Percentiles rank a stretch among this genome's conserved stretches.
Conservation (phyloP, 1,139 yeast genomes). For the Zygosaccharomyces pseudobailii region DNA sequence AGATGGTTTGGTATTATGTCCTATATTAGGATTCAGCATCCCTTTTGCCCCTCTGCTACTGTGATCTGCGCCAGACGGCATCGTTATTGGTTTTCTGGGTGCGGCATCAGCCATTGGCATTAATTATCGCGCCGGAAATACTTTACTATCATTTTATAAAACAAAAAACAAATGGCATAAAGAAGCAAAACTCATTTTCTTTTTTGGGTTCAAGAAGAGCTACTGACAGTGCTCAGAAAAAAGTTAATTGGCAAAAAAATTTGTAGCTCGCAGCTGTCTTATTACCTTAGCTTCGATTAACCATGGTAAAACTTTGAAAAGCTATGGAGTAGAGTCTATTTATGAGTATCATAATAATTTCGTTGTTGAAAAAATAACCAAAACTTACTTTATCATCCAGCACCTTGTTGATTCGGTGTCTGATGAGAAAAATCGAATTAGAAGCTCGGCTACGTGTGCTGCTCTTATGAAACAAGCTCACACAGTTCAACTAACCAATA, state of each 20-base stretch:
- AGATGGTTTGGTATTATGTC: neutral
- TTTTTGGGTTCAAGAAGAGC: neutral
- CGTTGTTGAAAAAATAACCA: conserved; percentile 47
- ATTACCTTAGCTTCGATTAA: neutral
- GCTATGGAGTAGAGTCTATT: conserved; percentile 53
- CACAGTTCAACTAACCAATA: conserved; percentile 8
- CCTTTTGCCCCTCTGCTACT: neutral
- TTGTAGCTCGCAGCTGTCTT: neutral
- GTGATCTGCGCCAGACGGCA: neutral
- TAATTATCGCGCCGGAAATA: neutral
- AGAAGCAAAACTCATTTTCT: neutral
- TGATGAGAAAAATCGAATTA: conserved; percentile 36
- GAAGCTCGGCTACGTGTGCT: conserved; percentile 43
- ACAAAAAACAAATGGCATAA: neutral
- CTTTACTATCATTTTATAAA: neutral
- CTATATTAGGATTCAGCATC: neutral
- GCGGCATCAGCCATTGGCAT: neutral
- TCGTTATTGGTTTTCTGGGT: neutral
- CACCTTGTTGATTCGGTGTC: conserved; percentile 50
- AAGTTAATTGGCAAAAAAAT: neutral
- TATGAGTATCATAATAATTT: conserved; percentile 58
- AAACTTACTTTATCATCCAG: conserved; percentile 39
- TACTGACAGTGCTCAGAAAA: neutral
- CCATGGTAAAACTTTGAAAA: conserved; percentile 10
- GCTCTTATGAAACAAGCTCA: conserved; percentile 36